phyloP scores from a whole-genome alignment of 177 flowering plant species.

The Vitis hybrid region DNA sequence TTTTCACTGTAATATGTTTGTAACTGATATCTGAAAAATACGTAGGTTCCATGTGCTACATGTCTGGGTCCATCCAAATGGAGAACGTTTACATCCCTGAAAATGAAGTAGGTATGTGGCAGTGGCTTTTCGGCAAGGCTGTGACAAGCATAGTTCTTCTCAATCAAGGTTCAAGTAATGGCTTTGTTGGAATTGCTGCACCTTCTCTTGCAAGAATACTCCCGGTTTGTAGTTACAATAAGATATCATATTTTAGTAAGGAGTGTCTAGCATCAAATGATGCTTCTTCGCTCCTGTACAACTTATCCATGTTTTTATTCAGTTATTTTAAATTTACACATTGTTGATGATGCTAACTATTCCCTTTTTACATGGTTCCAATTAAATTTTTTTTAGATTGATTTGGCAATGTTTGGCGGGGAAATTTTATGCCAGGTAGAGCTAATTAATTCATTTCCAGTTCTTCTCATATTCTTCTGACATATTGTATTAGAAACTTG shows the following conservation, averaged over 20 bases:
- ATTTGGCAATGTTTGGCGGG: conserved; percentile 87
- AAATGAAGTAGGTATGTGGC: conserved; percentile 91
- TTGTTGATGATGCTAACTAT: conserved; percentile 4
- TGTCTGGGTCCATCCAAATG: conserved; percentile 89
- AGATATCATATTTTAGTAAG: not conserved
- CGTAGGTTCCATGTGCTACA: conserved; percentile 96
- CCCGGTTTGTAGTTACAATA: conserved; percentile 58
- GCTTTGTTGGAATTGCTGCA: conserved; percentile 96
- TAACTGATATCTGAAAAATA: conserved; percentile 2
- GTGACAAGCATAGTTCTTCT: conserved; percentile 62
- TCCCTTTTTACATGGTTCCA: conserved; percentile 4
- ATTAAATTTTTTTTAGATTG: conserved; percentile 52
- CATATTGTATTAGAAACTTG: not conserved
- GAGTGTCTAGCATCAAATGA: not conserved
- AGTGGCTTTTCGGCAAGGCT: conserved; percentile 92
- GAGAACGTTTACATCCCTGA: conserved; percentile 83
- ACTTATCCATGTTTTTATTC: not conserved
- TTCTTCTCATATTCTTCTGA: not conserved
- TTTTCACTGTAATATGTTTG: not conserved
- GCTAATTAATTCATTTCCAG: not conserved
- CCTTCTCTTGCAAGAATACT: conserved; percentile 91
- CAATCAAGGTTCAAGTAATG: conserved; percentile 79
- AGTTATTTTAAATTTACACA: not conserved
- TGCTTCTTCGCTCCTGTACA: not conserved
- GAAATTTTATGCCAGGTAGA: conserved; percentile 93